A percentile compares a stretch with the other conserved stretches of the same genome.
Evolutionary conservation across 106 monocot species (phyloP).

Genomic region (Apostasia ramifera): DNA sequence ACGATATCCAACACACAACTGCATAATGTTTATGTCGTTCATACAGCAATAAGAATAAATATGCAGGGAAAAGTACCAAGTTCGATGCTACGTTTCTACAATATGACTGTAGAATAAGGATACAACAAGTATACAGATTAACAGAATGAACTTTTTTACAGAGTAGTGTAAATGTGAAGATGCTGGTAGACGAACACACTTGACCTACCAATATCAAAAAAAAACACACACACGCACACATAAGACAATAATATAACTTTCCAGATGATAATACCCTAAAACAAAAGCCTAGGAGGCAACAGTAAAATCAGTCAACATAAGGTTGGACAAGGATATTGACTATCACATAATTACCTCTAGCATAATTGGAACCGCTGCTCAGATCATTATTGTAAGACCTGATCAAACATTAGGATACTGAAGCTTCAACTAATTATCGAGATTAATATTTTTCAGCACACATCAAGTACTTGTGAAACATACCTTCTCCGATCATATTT

Average conservation of each 20-base stretch:
- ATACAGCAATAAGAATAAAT: no score
- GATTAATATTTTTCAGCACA: background rate
- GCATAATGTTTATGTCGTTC: no score
- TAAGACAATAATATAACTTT: no score
- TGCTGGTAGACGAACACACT: no score
- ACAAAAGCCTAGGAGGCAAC: background rate
- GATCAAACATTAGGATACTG: conserved; percentile 2
- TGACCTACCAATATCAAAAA: no score
- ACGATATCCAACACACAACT: no score
- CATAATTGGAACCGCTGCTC: conserved; percentile 15
- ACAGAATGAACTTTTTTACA: background rate
- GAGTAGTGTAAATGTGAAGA: background rate
- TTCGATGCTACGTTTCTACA: no score
- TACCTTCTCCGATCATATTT: conserved; percentile 23
- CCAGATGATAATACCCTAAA: no score
- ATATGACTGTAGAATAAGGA: no score
- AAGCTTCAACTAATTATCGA: background rate
- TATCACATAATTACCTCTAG: conserved; percentile 14
- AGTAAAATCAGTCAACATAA: background rate
- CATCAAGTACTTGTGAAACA: background rate
- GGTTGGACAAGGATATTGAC: background rate
- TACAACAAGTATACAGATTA: no score
- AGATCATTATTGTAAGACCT: conserved; percentile 13
- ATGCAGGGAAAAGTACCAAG: no score
- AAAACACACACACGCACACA: no score